Percentiles rank a stretch among this genome's conserved stretches.
These are phyloP conservation scores for Trametes polyzona DNA, from an alignment of 1,284 basidiomycete species.

Conservation along the genomic window DNA sequence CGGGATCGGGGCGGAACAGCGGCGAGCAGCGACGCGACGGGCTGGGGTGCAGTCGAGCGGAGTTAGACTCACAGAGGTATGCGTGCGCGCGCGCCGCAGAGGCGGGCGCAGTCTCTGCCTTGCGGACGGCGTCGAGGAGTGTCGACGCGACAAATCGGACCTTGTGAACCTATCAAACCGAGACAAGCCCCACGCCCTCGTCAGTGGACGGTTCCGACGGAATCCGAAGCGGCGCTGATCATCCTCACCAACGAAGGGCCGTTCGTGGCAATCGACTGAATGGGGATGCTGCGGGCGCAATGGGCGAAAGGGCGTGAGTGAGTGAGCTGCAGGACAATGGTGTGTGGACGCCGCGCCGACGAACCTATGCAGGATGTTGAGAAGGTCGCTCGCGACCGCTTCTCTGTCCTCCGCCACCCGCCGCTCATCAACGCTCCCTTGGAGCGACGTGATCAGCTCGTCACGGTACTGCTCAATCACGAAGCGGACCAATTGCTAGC, in stretches of 20 bases:
- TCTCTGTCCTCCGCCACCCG: slow-evolving; percentile 72
- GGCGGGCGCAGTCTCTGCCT: slow-evolving; percentile 75
- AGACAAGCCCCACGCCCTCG: background rate
- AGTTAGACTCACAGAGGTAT: slow-evolving; percentile 65
- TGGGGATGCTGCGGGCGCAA: slow-evolving; percentile 67
- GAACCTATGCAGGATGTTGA: slow-evolving; percentile 81
- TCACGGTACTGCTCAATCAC: slow-evolving; percentile 89
- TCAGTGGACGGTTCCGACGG: slow-evolving; percentile 5
- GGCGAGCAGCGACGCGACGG: background rate
- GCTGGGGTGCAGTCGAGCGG: background rate
- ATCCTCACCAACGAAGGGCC: slow-evolving; percentile 71
- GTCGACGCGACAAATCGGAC: slow-evolving; percentile 90
- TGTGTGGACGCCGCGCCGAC: slow-evolving; percentile 20
- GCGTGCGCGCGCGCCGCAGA: slow-evolving; percentile 79
- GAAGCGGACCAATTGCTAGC: slow-evolving; percentile 86
- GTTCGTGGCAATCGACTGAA: slow-evolving; percentile 89
- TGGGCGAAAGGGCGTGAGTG: slow-evolving; percentile 3
- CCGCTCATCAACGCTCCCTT: slow-evolving; percentile 64
- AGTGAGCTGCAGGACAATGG: slow-evolving; percentile 6
- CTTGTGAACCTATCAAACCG: slow-evolving; percentile 69
- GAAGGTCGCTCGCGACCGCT: slow-evolving; percentile 77
- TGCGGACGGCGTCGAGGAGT: slow-evolving; percentile 82
- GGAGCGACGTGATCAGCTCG: slow-evolving; percentile 71
- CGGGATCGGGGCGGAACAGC: background rate
- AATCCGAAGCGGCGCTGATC: slow-evolving; percentile 13